Evolutionary conservation across 2,329 filamentous ascomycete genomes (phyloP).

Genomic region (Aspergillus caelatus): DNA sequence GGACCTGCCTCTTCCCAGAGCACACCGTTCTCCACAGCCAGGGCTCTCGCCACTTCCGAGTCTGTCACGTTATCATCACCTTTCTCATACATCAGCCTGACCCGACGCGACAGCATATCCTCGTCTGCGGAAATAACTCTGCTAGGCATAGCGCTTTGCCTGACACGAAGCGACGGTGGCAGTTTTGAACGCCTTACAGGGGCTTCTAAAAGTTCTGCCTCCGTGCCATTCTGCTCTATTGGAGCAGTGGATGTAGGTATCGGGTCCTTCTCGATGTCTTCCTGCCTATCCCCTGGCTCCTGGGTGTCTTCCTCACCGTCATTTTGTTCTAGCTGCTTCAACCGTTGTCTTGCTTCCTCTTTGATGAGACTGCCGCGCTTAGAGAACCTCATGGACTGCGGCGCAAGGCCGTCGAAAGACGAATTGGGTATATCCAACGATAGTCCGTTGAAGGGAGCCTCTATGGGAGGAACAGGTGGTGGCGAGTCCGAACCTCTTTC

Average conservation of each 20-base stretch:
- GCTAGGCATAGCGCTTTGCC: slow-evolving; percentile 40
- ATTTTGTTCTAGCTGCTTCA: slow-evolving; percentile 35
- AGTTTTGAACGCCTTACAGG: slow-evolving; percentile 32
- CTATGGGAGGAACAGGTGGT: slow-evolving; percentile 37
- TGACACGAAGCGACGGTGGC: slow-evolving; percentile 41
- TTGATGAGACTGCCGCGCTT: slow-evolving; percentile 63
- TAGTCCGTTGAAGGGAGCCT: slow-evolving; percentile 51
- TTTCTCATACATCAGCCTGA: slow-evolving; percentile 66
- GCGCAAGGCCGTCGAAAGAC: slow-evolving; percentile 55
- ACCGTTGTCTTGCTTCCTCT: slow-evolving; percentile 43
- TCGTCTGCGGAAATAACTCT: slow-evolving; percentile 66
- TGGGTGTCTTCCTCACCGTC: slow-evolving; percentile 13
- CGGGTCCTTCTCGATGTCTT: slow-evolving; percentile 8
- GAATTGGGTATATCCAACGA: slow-evolving; percentile 59
- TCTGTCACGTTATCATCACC: slow-evolving; percentile 59
- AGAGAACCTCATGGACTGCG: slow-evolving; percentile 59
- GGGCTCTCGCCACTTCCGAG: slow-evolving; percentile 40
- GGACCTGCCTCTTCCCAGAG: slow-evolving; percentile 43
- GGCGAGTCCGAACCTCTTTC: slow-evolving; percentile 33
- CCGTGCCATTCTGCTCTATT: slow-evolving; percentile 19
- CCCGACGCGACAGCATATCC: slow-evolving; percentile 63
- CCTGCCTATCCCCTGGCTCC: background rate
- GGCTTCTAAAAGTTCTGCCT: slow-evolving; percentile 25
- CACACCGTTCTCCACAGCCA: slow-evolving; percentile 42
- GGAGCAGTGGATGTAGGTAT: slow-evolving; percentile 11